phyloP scores from a whole-genome alignment of 345 rosid species.

The Gossypium turneri region DNA sequence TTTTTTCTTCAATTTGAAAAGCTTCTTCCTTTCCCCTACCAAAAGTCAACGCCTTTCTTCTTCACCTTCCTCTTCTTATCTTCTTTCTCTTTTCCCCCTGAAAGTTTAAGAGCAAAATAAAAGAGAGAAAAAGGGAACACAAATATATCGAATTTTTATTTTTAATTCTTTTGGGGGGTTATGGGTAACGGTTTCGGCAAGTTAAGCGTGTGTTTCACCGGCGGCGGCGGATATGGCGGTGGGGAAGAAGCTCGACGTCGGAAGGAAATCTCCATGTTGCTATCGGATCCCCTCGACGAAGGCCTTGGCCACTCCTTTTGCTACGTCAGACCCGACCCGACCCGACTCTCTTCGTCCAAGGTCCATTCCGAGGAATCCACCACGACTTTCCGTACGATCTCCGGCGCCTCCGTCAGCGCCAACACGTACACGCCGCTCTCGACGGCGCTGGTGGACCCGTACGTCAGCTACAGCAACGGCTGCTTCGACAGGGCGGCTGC shows the following conservation, averaged over 20 bases:
- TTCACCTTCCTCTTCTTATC: slow-evolving; percentile 22
- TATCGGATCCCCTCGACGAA: slow-evolving; percentile 69
- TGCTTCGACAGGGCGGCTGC: slow-evolving; percentile 75
- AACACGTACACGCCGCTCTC: slow-evolving; percentile 91
- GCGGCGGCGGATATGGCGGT: slow-evolving; percentile 32
- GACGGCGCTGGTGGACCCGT: slow-evolving; percentile 68
- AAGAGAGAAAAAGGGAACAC: background rate
- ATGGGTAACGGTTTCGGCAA: slow-evolving; percentile 91
- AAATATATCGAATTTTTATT: too few relatives aligned
- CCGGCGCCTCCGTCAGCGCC: slow-evolving; percentile 97
- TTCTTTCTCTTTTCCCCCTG: background rate
- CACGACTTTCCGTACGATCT: slow-evolving; percentile 81
- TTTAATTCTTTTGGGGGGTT: too few relatives aligned
- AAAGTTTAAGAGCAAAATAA: background rate
- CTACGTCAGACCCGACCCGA: slow-evolving; percentile 74
- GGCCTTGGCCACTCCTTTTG: slow-evolving; percentile 95
- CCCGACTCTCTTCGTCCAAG: slow-evolving; percentile 62
- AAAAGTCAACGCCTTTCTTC: slow-evolving; percentile 67
- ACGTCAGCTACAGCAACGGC: slow-evolving; percentile 33
- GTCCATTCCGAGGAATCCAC: slow-evolving; percentile 79
- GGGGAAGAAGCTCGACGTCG: slow-evolving; percentile 38
- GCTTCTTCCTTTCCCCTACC: slow-evolving; percentile 10
- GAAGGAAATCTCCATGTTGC: slow-evolving; percentile 32
- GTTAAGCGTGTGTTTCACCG: slow-evolving; percentile 68
- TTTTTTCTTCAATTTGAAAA: background rate